These are phyloP conservation scores for Ricinus communis DNA, from an alignment of 345 rosid species.

Conservation along the genomic window DNA sequence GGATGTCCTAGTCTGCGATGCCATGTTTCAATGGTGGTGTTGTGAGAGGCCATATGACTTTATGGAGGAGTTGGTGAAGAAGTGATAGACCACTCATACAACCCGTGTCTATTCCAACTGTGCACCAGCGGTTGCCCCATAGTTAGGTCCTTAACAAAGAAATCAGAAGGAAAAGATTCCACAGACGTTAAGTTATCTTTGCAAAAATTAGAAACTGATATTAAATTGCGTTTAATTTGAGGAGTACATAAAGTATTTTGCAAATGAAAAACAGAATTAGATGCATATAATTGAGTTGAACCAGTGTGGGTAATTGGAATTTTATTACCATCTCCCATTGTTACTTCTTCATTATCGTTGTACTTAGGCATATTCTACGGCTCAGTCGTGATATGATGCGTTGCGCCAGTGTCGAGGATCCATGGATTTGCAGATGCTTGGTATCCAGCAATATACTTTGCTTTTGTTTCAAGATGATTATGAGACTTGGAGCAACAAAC, in stretches of 20 bases:
- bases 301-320: conserved; percentile 6
- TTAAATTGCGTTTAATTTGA: too few relatives aligned
- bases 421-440: not conserved
- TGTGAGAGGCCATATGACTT: too few relatives aligned
- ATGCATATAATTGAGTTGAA: too few relatives aligned
- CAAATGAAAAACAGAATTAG: too few relatives aligned
- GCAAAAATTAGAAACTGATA: not conserved
- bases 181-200: not conserved
- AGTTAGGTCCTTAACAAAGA: conserved; percentile 1
- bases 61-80: not conserved
- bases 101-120: not conserved
- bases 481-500: not conserved
- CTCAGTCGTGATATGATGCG: not conserved
- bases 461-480: not conserved
- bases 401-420: not conserved
- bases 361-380: not conserved
- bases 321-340: conserved; percentile 7
- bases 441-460: not conserved
- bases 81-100: not conserved
- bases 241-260: too few relatives aligned
- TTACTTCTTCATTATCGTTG: not conserved
- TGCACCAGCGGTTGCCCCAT: too few relatives aligned
- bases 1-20: not conserved
- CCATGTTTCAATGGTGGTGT: not conserved
- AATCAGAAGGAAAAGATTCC: not conserved